phyloP scores from a whole-genome alignment of 805 yeast species.

The Cephaloascus fragrans region DNA sequence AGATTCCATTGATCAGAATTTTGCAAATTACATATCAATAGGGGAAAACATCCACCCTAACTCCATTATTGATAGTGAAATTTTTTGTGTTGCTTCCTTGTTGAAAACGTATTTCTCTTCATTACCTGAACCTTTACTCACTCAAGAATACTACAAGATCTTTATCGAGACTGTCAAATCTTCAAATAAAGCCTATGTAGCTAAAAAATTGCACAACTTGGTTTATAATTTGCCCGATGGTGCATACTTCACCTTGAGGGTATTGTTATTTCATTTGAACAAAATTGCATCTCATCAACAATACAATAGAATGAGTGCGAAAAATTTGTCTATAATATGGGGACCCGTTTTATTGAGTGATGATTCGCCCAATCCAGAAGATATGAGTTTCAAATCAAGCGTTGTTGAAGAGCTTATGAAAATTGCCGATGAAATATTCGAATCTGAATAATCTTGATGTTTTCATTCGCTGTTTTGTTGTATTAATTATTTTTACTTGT shows the following conservation, averaged over 20 bases:
- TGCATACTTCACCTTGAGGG: constrained; percentile 83
- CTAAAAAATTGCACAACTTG: constrained; percentile 75
- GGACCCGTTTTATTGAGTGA: constrained; percentile 80
- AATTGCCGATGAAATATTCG: constrained; percentile 72
- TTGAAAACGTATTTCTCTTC: constrained; percentile 75
- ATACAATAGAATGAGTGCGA: constrained; percentile 71
- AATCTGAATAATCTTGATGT: constrained; percentile 22
- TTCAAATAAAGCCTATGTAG: constrained; percentile 33
- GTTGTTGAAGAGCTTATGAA: constrained; percentile 77
- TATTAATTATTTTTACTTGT: neutral
- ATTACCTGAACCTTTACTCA: constrained; percentile 81
- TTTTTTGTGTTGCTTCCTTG: constrained; percentile 80
- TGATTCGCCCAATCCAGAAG: constrained; percentile 56
- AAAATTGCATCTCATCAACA: constrained; percentile 56
- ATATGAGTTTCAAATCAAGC: constrained; percentile 63
- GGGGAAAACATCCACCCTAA: constrained; percentile 29
- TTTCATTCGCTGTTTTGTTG: no score
- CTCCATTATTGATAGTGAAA: constrained; percentile 63
- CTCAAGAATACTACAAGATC: constrained; percentile 47
- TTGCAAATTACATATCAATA: constrained; percentile 43
- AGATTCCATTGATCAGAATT: constrained; percentile 66
- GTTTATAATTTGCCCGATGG: constrained; percentile 91
- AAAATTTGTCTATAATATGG: constrained; percentile 86
- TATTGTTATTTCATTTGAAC: constrained; percentile 76
- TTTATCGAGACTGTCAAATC: constrained; percentile 62